phyloP scores from a whole-genome alignment of 257 asterid species.

The Nyctanthes arbortristis region DNA sequence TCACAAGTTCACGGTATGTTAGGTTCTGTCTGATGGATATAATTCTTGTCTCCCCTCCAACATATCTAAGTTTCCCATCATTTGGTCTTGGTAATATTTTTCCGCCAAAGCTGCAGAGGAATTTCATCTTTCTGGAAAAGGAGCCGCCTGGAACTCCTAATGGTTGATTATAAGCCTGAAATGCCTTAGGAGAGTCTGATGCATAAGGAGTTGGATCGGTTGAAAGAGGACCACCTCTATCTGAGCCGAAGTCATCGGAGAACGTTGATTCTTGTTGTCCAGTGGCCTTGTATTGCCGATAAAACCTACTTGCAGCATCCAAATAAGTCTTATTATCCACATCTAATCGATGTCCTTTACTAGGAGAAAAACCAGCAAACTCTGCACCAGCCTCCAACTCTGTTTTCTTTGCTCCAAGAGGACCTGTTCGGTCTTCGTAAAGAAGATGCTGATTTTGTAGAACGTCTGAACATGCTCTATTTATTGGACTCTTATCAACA shows the following conservation, averaged over 20 bases:
- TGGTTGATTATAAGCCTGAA: conserved; percentile 31
- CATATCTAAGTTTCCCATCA: conserved; percentile 83
- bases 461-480: conserved; percentile 24
- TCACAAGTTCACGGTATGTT: conserved; percentile 59
- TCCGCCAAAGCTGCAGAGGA: conserved; percentile 92
- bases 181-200: conserved; percentile 44
- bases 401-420: conserved; percentile 27
- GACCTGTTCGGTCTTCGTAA: no score
- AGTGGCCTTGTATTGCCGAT: conserved; percentile 21
- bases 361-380: conserved; percentile 28
- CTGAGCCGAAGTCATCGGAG: conserved; percentile 33
- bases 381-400: conserved; percentile 38
- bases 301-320: conserved; percentile 32
- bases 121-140: conserved; percentile 56
- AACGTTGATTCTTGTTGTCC: conserved; percentile 32
- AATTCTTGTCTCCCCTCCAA: conserved; percentile 87
- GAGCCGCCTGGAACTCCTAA: conserved; percentile 38
- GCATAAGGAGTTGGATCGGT: conserved; percentile 29
- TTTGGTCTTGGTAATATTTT: conserved; percentile 77
- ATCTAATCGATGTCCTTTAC: conserved; percentile 35
- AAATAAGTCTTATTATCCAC: conserved; percentile 22
- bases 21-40: conserved; percentile 61
- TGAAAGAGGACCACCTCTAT: conserved; percentile 30
- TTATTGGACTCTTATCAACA: conserved; percentile 23
- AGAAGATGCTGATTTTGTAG: conserved; percentile 34